Base-by-base conservation (phyloP, 192 early-diverging fungal genomes). In the Coemansia sp. region DNA sequence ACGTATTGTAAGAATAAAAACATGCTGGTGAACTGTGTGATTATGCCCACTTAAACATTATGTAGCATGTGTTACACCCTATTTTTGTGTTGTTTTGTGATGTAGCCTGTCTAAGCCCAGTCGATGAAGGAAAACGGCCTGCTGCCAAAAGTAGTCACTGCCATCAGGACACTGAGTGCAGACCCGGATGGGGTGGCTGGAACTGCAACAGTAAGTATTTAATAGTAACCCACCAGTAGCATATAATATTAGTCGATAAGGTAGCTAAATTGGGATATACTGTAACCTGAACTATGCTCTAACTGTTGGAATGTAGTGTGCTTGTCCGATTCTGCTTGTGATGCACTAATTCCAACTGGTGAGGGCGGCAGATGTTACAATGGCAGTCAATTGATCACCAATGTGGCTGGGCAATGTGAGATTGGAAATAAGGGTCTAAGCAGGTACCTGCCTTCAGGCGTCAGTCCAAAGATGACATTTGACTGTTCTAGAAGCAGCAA, bases 171-270 rank as follows among this genome's bases (percentile, higher is more conserved):
- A 80, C 73, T 65, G 80, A 89, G 41, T 97, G 95, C 69, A 76
- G 87, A 37, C 89, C 91, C 19, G 94, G 93, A 16, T 97, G 95
- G 95, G 88, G 87, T 45, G 95, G 95, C 47, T 93, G 93, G 72
- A 97, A 97, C 72, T 97, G 95, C 85, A 97, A 97, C 79, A 72
- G 78, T 80, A 80, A 80, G 78, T 75, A 12, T 1, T 11, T 11
- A 8, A 54, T 9, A 11, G 51, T 54, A 54, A 49, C 51, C 26
- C 21, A 12, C 51, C 2, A 10, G 51, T 26, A 8, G 19, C 51
- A 54, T 32, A 9, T 26, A 12, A 11, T 26, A 9, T 54, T 12
- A 7, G 19, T 54, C 7, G 0, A 4, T 22, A 4, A 5, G 5
- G 0, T 22, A 15, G 51, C 22, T 54, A 54, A 26, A 54, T 54